Conservation (phyloP, 2,329 filamentous ascomycete genomes). For the Hypoxylon sp. region DNA sequence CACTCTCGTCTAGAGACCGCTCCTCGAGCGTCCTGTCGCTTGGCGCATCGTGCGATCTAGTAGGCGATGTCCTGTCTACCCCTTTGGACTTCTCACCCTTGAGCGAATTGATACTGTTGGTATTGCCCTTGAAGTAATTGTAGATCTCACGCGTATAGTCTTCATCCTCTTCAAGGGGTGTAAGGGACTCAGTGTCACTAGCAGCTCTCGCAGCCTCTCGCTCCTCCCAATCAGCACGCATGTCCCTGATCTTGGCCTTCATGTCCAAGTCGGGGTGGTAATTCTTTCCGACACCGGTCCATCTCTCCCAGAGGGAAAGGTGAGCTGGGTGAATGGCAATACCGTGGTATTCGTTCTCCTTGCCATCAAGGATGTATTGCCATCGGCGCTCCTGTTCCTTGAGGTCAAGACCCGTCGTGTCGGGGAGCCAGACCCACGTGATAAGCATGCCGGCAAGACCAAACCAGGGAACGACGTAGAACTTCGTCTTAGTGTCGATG, state of each 20-base stretch:
- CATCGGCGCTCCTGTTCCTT: slow-evolving; percentile 98
- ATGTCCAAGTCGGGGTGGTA: slow-evolving; percentile 90
- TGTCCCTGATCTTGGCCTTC: slow-evolving; percentile 86
- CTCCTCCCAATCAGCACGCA: slow-evolving; percentile 75
- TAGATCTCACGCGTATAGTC: slow-evolving; percentile 69
- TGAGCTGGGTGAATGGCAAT: slow-evolving; percentile 92
- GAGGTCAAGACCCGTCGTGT: slow-evolving; percentile 95
- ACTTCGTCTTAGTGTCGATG: slow-evolving; percentile 86
- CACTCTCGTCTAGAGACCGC: slow-evolving; percentile 27
- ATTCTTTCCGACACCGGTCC: slow-evolving; percentile 81
- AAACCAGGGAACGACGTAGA: slow-evolving; percentile 93
- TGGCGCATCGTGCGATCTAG: slow-evolving; percentile 23
- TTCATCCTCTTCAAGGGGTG: slow-evolving; percentile 62
- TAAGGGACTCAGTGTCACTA: slow-evolving; percentile 62
- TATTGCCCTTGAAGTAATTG: slow-evolving; percentile 64
- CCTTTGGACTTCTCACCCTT: slow-evolving; percentile 50
- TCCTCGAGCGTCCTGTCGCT: slow-evolving; percentile 33
- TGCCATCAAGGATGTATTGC: slow-evolving; percentile 85
- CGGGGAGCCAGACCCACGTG: slow-evolving; percentile 90
- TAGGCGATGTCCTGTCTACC: slow-evolving; percentile 18
- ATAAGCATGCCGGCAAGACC: slow-evolving; percentile 88
- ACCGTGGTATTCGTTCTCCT: slow-evolving; percentile 88
- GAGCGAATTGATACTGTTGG: slow-evolving; percentile 35
- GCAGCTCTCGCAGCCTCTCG: slow-evolving; percentile 63
- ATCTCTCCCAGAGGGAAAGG: slow-evolving; percentile 88